Evolutionary conservation across 1,139 yeast genomes (phyloP), one percentile per base, ranked within the genome.

Genomic region (Sugiyamaella japonica): DNA sequence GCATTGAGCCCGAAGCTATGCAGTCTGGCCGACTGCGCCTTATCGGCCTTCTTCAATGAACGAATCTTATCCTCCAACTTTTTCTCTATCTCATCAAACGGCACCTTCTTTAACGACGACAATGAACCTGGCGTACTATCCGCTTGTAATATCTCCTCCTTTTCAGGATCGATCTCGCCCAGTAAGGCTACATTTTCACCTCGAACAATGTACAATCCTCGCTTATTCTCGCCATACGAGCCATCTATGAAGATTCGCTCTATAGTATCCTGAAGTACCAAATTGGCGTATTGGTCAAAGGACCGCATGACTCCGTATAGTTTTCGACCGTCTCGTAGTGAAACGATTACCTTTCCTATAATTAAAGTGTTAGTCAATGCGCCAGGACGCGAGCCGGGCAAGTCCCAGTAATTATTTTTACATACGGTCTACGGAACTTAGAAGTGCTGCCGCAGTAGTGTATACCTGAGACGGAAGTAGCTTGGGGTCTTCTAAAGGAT

Each of bases 181-280:
- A 93, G 73, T 83, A 91, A 82, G n/a, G 91, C 95, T 13, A 93
- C 95, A 66, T 93, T 93, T 71, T 93, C 99, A 59, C 99, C 99
- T 73, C 99, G 86, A 39, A 95, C 86, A 76, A 95, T 82, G 67
- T 85, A 86, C 50, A 89, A 89, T 1, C 96, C 96, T 54, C 89
- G 80, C 56, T 80, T 79, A 25, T 76, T 77, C 70, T 93, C 97
- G 6, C 89, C 96, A 68, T 84, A 93, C 60, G 85, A 74, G 64
- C 78, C 70, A 52, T 77, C 71, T 60, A 87, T 74, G 70, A 87
- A 90, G 65, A 93, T 83, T 70, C 97, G 82, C 70, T 95, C 98
- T 49, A 84, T 76, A 13, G 97, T 84, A 68, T 91, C 96, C 71
- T 95, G 98, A 60, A 93, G 76, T 42, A 93, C 96, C 67, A 93